phyloP scores from a whole-genome alignment of 2,329 filamentous ascomycete genomes.

The Pseudomassariella vexata region DNA sequence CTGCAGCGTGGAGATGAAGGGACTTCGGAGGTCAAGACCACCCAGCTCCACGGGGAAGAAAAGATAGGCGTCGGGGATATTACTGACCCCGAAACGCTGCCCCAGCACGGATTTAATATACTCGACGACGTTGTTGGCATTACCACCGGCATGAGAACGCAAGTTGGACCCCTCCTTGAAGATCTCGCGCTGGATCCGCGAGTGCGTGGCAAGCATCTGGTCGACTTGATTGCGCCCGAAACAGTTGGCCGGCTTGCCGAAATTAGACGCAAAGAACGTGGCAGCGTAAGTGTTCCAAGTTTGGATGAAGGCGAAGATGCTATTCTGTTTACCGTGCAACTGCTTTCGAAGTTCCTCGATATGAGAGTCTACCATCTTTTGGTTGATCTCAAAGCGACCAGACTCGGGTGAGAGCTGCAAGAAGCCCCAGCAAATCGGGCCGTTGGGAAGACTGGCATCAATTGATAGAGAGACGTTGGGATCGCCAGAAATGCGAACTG shows the following conservation, averaged over 20 bases:
- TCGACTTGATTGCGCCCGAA: slow-evolving; percentile 46
- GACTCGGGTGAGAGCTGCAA: slow-evolving; percentile 46
- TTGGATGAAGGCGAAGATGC: slow-evolving; percentile 38
- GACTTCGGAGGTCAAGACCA: slow-evolving; percentile 39
- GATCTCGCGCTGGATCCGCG: slow-evolving; percentile 40
- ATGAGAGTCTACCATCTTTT: slow-evolving; percentile 51
- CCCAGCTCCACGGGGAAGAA: slow-evolving; percentile 40
- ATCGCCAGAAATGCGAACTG: slow-evolving; percentile 32
- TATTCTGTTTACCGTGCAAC: slow-evolving; percentile 45
- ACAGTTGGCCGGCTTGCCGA: slow-evolving; percentile 45
- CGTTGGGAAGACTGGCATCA: slow-evolving; percentile 34
- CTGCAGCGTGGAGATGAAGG: slow-evolving; percentile 36
- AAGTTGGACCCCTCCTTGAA: slow-evolving; percentile 30
- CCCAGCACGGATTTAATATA: slow-evolving; percentile 48
- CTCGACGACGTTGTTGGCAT: slow-evolving; percentile 40
- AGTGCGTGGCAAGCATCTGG: slow-evolving; percentile 43
- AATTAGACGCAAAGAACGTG: slow-evolving; percentile 47
- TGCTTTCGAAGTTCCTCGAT: slow-evolving; percentile 54
- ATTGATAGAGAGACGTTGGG: slow-evolving; percentile 11
- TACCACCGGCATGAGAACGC: slow-evolving; percentile 7
- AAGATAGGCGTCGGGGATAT: slow-evolving; percentile 39
- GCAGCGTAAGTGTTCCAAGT: slow-evolving; percentile 47
- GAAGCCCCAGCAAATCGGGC: slow-evolving; percentile 49
- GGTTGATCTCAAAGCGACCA: slow-evolving; percentile 55
- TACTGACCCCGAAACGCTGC: slow-evolving; percentile 40